phyloP scores from a whole-genome alignment of 2,329 filamentous ascomycete genomes.

The Xylaria sp. region DNA sequence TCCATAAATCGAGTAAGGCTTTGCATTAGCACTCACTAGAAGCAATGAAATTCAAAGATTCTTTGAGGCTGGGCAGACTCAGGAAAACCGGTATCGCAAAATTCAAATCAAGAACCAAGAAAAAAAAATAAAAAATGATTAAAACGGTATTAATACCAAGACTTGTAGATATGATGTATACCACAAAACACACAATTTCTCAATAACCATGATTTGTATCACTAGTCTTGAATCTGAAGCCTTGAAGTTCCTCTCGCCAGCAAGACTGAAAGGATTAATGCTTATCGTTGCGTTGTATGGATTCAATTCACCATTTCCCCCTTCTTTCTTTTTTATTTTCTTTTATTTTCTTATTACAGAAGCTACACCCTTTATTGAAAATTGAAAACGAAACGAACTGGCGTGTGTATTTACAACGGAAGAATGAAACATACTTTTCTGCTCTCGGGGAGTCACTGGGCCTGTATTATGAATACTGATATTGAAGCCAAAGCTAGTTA shows the following conservation, averaged over 20 bases:
- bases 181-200: neutral
- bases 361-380: neutral
- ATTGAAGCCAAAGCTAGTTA: no score
- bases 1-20: neutral
- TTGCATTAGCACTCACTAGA: neutral
- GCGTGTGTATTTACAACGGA: neutral
- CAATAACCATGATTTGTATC: neutral
- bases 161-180: neutral
- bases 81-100: neutral
- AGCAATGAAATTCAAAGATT: neutral
- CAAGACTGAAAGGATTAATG: neutral
- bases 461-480: no score
- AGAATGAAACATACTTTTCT: neutral
- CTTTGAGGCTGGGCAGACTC: neutral
- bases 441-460: no score
- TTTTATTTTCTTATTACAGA: no score
- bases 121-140: neutral
- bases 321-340: no score
- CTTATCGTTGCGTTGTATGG: neutral
- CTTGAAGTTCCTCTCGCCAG: neutral
- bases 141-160: neutral
- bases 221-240: neutral
- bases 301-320: neutral
- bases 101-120: neutral
- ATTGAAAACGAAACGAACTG: neutral